Conservation (phyloP, 371 early-diverging fungal genomes). For the Lichtheimia ramosa region DNA sequence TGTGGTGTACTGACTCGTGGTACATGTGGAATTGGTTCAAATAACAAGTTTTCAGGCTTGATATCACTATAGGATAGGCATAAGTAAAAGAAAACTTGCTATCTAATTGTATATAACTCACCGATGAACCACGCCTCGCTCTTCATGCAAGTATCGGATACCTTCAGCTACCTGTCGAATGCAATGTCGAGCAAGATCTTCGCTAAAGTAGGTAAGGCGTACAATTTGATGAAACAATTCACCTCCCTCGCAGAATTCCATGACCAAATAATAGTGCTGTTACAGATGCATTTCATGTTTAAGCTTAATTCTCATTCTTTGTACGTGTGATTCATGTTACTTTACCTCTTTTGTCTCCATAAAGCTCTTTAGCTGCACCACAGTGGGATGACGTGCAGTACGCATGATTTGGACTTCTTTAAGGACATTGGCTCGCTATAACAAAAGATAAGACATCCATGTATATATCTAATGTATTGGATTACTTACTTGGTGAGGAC, state of each 20-base stretch:
- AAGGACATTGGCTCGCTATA: constrained; percentile 74
- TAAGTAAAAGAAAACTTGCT: too few relatives aligned
- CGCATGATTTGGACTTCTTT: constrained; percentile 91
- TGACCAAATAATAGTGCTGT: constrained; percentile 66
- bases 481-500: constrained; percentile 41
- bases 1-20: not conserved
- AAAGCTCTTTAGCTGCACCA: constrained; percentile 74
- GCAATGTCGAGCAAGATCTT: constrained; percentile 74
- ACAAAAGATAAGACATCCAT: constrained; percentile 19
- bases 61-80: constrained; percentile 64
- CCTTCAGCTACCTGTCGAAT: constrained; percentile 87
- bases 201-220: constrained; percentile 75
- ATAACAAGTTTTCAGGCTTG: constrained; percentile 94
- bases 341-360: constrained; percentile 64
- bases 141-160: constrained; percentile 84
- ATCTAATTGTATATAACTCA: not conserved
- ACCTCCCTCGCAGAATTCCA: constrained; percentile 84
- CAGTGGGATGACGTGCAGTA: constrained; percentile 75
- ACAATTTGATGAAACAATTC: constrained; percentile 86
- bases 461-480: constrained; percentile 6
- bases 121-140: constrained; percentile 85
- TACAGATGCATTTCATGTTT: constrained; percentile 6
- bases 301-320: not conserved
- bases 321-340: not conserved
- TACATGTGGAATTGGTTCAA: constrained; percentile 67